Evolutionary conservation across 306 rosid genomes (phyloP), one percentile per base, ranked within the genome.

Genomic region (Castanospermum australe): DNA sequence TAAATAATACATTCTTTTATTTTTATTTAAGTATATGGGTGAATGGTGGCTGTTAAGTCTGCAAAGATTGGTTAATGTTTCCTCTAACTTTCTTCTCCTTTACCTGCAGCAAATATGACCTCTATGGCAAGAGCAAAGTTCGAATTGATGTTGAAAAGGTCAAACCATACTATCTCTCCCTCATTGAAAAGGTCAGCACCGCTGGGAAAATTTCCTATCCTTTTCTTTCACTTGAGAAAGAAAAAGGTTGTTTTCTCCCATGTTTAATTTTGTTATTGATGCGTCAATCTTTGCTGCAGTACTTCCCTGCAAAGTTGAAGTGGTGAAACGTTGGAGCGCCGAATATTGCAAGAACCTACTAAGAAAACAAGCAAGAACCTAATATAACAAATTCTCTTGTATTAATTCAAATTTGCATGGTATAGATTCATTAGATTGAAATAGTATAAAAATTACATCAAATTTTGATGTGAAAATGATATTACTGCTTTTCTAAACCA

Each of bases 11-110:
- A n/a, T n/a, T n/a, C n/a, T n/a, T n/a, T n/a, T n/a, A n/a, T n/a
- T n/a, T n/a, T n/a, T 75, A 60, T 82, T 82, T 21, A 84, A 76
- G 82, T 77, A 63, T 32, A 24, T 36, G 4, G 39, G 17, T n/a
- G n/a, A n/a, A n/a, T n/a, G n/a, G n/a, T n/a, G n/a, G n/a, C n/a
- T n/a, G n/a, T 10, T 13, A 2, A 22, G 12, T 41, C 20, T 12
- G 42, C 0, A 42, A 22, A 0, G 12, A 12, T 66, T 66, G 21
- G 21, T 66, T 41, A 5, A 13, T 41, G 10, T 39, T 65, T 38
- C 20, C 57, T 51, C 17, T 65, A 39, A 39, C 71, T 20, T 55
- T 39, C 8, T 65, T 39, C 33, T 38, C 8, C 9, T 35, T 65
- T 6, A 4, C 9, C 6, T 22, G 17, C 55, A 66, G 72, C 55